phyloP scores from a whole-genome alignment of 768 basidiomycete genomes.

The Tylopilus balloui region DNA sequence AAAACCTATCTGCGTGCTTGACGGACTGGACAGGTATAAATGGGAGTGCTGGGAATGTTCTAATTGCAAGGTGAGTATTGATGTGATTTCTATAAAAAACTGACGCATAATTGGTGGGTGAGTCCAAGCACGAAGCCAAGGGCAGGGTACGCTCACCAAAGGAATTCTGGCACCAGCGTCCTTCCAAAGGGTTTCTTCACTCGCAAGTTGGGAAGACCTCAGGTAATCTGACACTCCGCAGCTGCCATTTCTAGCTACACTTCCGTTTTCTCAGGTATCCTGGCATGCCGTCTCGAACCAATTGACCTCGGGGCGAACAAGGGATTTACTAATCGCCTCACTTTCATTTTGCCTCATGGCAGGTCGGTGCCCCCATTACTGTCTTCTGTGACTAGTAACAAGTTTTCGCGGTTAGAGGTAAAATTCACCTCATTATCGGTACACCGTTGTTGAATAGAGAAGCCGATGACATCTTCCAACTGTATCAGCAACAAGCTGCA shows the following conservation, averaged over 20 bases:
- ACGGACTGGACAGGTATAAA: constrained; percentile 45
- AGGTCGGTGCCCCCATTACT: constrained; percentile 33
- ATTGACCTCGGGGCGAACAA: constrained; percentile 18
- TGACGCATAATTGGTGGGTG: not conserved
- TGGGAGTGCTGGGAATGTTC: constrained; percentile 75
- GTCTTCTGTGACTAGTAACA: not conserved
- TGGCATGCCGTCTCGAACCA: constrained; percentile 13
- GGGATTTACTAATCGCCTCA: constrained; percentile 34
- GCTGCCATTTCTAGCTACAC: not conserved
- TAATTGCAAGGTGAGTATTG: constrained; percentile 47
- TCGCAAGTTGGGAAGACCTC: constrained; percentile 29
- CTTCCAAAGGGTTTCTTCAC: constrained; percentile 23
- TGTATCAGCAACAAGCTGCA: constrained; percentile 65
- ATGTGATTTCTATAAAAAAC: not conserved
- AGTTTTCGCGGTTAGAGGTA: constrained; percentile 39
- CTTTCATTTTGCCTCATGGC: constrained; percentile 46
- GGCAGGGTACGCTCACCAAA: constrained; percentile 29
- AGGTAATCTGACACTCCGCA: constrained; percentile 12
- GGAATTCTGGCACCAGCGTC: constrained; percentile 37
- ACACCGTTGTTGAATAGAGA: constrained; percentile 33
- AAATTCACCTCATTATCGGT: constrained; percentile 52
- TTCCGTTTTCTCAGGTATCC: constrained; percentile 17
- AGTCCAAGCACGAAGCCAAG: constrained; percentile 16
- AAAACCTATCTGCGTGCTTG: not conserved
- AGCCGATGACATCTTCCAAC: constrained; percentile 55